Conservation (phyloP, 768 basidiomycete genomes). For the Agaricus sinodeliciosus region DNA sequence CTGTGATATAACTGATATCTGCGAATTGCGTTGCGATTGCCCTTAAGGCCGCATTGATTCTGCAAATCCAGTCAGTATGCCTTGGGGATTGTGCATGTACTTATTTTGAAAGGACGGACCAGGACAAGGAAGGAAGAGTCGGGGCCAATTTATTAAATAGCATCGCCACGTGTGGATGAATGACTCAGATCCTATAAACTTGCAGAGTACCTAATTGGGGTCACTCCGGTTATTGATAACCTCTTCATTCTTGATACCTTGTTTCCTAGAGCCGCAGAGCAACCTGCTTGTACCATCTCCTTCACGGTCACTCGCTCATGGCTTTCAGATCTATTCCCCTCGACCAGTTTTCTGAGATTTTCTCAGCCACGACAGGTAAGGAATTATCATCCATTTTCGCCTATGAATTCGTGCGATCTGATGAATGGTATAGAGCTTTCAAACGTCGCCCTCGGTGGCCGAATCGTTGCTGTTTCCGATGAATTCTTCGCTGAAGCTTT, state of each 20-base stretch:
- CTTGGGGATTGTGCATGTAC: too few species aligned
- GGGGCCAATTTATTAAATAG: too few species aligned
- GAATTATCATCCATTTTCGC: background rate
- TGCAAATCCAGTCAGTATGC: too few species aligned
- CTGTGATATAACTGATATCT: too few species aligned
- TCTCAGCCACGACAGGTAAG: constrained; percentile 46
- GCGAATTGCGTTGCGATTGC: too few species aligned
- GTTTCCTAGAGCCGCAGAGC: background rate
- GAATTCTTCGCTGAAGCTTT: constrained; percentile 92
- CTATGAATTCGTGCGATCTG: background rate
- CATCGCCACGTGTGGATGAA: background rate
- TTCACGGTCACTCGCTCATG: constrained; percentile 25
- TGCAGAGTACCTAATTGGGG: too few species aligned
- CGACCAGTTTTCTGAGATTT: constrained; percentile 39
- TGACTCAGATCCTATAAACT: too few species aligned
- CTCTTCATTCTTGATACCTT: background rate
- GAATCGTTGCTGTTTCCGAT: constrained; percentile 75
- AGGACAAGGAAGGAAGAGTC: too few species aligned
- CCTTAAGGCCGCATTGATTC: too few species aligned
- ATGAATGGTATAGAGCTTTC: constrained; percentile 64
- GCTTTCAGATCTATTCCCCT: constrained; percentile 36
- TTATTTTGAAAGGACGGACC: too few species aligned
- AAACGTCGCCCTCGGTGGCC: constrained; percentile 75
- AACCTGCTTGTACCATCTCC: background rate
- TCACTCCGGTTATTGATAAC: background rate